Evolutionary conservation across 495 filamentous ascomycete species (phyloP), one percentile per base, ranked within the genome.

Genomic region (Neurospora sp.): DNA sequence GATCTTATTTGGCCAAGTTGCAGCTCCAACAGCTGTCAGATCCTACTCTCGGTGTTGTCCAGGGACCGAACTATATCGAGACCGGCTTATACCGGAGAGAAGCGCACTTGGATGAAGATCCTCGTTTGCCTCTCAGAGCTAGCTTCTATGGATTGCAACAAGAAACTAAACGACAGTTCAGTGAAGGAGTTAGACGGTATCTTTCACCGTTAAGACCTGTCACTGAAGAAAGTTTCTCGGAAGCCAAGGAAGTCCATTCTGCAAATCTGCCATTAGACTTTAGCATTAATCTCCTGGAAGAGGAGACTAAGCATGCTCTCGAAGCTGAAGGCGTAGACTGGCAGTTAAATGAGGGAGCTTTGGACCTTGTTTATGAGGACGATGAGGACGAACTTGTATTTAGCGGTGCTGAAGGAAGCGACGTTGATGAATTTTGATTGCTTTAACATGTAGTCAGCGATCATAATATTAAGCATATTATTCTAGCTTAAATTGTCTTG

Each of bases 21-120:
- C 81, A 82, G 66, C 77, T 88, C 0, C 59, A 71, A 3, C 70
- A 77, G 0, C 79, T 82, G 38, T 77, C 76, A 0, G 72, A 86
- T 62, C 81, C 75, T 1, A 81, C 77, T 1, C 76, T 86, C 23
- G 86, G 86, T 23, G 83, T 77, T 5, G 77, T 87, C 3, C 83
- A 89, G 59, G 86, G 86, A 0, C 81, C 80, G 0, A 79, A 80
- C 12, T 89, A 88, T 69, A 48, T 75, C 0, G 77, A 80, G 12
- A 83, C 82, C 1, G 76, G 77, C 9, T 76, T 85, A 3, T 85
- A 79, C 70, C 70, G 80, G 5, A 40, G 39, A n/a, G 82, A 86
- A 59, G 79, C 80, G 0, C 86, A 88, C 62, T 42, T 82, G 1
- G 71, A 82, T 7, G 75, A 76, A 5, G 79, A 86, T 59, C 73